Evolutionary conservation across 306 rosid genomes (phyloP).

Genomic region (Trifolium dubium): DNA sequence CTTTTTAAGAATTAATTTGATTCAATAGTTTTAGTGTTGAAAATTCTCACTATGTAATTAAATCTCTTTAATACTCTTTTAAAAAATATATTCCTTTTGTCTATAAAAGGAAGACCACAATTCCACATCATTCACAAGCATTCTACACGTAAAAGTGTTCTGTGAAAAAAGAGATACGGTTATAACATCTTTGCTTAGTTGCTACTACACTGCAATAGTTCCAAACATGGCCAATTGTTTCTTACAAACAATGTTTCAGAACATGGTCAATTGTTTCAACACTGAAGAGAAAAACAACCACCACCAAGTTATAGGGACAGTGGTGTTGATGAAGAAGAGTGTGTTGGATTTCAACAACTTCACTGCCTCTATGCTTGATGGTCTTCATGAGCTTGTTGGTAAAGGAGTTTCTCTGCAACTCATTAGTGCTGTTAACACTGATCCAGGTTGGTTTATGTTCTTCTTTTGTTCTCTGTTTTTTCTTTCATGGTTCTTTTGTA

Average conservation of each 20-base stretch:
- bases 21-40: no score
- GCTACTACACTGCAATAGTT: no score
- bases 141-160: no score
- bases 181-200: no score
- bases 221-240: no score
- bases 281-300: neutral
- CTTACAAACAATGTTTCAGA: neutral
- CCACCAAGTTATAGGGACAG: constrained; percentile 55
- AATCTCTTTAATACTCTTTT: no score
- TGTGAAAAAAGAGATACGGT: no score
- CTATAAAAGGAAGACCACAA: no score
- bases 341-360: constrained; percentile 75
- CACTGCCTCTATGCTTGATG: constrained; percentile 57
- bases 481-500: neutral
- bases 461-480: neutral
- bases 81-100: no score
- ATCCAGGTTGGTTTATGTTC: constrained; percentile 47
- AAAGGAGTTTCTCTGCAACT: constrained; percentile 59
- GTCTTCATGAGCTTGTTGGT: constrained; percentile 64
- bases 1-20: no score
- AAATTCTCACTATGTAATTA: no score
- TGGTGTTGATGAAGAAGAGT: constrained; percentile 78
- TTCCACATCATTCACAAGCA: no score
- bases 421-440: constrained; percentile 59
- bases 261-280: constrained; percentile 5